phyloP scores from a whole-genome alignment of 345 rosid species.

The Syzygium oleosum region DNA sequence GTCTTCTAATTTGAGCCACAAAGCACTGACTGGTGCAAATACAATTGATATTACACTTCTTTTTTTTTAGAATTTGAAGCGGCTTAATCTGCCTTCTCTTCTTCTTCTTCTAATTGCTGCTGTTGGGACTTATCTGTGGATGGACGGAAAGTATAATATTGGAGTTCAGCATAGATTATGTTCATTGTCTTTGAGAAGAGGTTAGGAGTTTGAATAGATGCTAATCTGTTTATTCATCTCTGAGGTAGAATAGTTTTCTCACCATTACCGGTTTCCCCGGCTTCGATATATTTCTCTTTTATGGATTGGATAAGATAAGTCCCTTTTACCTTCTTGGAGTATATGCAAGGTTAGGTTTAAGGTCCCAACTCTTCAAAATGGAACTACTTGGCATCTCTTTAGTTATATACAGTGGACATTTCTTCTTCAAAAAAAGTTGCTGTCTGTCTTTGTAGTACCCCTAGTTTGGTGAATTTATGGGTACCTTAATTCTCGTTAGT shows the following conservation, averaged over 20 bases:
- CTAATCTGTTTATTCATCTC: not conserved
- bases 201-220: not conserved
- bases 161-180: not conserved
- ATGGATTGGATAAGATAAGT: not conserved
- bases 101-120: not conserved
- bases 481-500: not conserved
- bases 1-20: not conserved
- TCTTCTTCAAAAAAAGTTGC: not conserved
- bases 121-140: not conserved
- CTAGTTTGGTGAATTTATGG: not conserved
- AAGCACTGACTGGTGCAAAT: not conserved
- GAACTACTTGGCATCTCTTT: not conserved
- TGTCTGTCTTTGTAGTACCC: not conserved
- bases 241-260: not conserved
- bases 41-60: not conserved
- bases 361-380: not conserved
- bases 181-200: not conserved
- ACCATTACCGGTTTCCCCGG: not conserved
- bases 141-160: not conserved
- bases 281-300: not conserved
- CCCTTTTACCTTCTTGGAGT: not conserved
- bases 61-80: not conserved
- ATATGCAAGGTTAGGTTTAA: not conserved
- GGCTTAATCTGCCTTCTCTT: not conserved
- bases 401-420: not conserved